These are phyloP conservation scores for Tylopilus balloui DNA, from an alignment of 768 basidiomycete species.

Conservation along the genomic window DNA sequence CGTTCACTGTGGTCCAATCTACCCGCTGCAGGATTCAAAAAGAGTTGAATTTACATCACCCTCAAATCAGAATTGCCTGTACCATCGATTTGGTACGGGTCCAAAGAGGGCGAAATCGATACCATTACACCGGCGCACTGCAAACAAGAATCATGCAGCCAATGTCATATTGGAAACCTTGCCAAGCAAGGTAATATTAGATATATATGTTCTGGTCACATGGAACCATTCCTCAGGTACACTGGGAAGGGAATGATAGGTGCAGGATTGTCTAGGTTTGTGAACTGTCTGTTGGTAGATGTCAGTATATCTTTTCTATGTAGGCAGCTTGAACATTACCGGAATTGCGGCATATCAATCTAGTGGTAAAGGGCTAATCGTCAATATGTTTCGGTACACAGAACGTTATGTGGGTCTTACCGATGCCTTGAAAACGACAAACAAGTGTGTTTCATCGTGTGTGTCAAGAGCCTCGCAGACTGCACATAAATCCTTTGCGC, in stretches of 20 bases:
- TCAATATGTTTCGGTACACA: constrained; percentile 3
- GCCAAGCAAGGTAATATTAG: neutral
- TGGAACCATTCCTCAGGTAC: constrained; percentile 38
- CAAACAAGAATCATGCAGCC: neutral
- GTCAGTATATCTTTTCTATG: constrained; percentile 7
- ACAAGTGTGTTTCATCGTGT: constrained; percentile 79
- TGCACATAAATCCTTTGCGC: constrained; percentile 81
- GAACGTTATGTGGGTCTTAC: constrained; percentile 38
- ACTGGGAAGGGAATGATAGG: constrained; percentile 63
- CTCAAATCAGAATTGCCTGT: neutral
- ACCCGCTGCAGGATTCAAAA: constrained; percentile 27
- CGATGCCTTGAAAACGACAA: constrained; percentile 81
- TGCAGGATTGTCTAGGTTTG: constrained; percentile 55
- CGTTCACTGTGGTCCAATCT: neutral
- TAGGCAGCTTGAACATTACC: constrained; percentile 38
- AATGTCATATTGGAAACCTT: neutral
- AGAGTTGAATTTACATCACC: constrained; percentile 22
- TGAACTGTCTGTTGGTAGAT: constrained; percentile 40
- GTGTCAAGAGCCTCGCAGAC: constrained; percentile 77
- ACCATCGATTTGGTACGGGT: neutral
- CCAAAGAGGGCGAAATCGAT: neutral
- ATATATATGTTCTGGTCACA: constrained; percentile 2
- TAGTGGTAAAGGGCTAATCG: constrained; percentile 26
- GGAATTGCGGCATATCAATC: constrained; percentile 73
- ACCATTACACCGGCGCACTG: constrained; percentile 3